Evolutionary conservation across 805 yeast species (phyloP).

Genomic region (Metschnikowia sp.): DNA sequence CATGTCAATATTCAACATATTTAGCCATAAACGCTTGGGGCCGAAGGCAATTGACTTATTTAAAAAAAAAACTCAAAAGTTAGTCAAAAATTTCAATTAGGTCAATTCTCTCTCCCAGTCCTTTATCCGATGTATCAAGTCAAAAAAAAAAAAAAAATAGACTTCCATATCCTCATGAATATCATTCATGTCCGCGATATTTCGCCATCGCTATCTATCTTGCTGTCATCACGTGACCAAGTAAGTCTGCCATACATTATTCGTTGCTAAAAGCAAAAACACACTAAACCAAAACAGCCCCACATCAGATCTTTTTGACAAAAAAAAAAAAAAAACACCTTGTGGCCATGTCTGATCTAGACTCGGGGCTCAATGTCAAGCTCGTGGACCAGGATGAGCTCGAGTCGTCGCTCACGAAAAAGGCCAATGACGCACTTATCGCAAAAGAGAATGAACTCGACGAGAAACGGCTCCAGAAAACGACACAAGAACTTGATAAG

Average conservation of each 20-base stretch:
- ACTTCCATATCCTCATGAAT: too few relatives aligned
- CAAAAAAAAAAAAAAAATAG: too few relatives aligned
- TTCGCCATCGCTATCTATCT: too few relatives aligned
- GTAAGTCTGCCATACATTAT: neutral
- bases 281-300: neutral
- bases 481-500: slow-evolving; percentile 47
- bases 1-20: too few relatives aligned
- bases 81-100: too few relatives aligned
- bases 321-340: neutral
- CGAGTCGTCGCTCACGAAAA: slow-evolving; percentile 67
- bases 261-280: neutral
- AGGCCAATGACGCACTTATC: slow-evolving; percentile 62
- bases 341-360: neutral
- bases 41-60: too few relatives aligned
- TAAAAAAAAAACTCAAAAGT: too few relatives aligned
- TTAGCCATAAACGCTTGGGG: too few relatives aligned
- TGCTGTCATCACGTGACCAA: neutral
- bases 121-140: too few relatives aligned
- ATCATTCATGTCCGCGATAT: too few relatives aligned
- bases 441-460: slow-evolving; percentile 71
- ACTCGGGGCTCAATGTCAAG: slow-evolving; percentile 18
- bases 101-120: too few relatives aligned
- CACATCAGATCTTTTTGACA: neutral
- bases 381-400: slow-evolving; percentile 76
- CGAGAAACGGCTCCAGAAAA: slow-evolving; percentile 66